Evolutionary conservation across 805 yeast genomes (phyloP).

Genomic region (Candida hispaniensis): DNA sequence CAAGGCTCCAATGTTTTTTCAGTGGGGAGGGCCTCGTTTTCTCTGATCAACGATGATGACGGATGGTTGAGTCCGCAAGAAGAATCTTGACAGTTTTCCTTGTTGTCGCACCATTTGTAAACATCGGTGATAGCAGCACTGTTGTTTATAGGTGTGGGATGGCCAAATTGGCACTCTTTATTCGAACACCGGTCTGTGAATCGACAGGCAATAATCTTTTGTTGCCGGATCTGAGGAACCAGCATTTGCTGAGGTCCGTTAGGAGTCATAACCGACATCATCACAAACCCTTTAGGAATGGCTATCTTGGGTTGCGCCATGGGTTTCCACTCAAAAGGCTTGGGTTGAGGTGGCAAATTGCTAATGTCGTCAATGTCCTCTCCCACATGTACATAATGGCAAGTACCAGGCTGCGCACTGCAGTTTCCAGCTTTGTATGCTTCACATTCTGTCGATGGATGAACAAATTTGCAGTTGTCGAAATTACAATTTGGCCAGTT

Average conservation of each 20-base stretch:
- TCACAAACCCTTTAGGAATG: conserved; percentile 4
- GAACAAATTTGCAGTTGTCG: conserved; percentile 54
- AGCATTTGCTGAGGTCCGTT: conserved; percentile 9
- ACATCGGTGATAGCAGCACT: conserved; percentile 52
- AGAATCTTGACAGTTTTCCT: conserved; percentile 50
- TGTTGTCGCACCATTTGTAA: conserved; percentile 67
- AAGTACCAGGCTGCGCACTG: conserved; percentile 68
- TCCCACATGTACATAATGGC: conserved; percentile 73
- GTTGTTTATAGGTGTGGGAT: conserved; percentile 78
- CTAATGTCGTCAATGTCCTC: conserved; percentile 41
- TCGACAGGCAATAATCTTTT: conserved; percentile 44
- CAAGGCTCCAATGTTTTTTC: conserved; percentile 68
- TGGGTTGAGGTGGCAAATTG: conserved; percentile 15
- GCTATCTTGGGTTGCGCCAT: conserved; percentile 2
- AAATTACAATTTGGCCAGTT: conserved; percentile 31
- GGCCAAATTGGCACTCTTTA: conserved; percentile 77
- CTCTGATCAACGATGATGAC: conserved; percentile 45
- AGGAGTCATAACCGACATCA: conserved; percentile 12
- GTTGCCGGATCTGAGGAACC: conserved; percentile 53
- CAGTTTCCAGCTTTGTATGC: conserved; percentile 57
- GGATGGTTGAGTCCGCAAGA: conserved; percentile 72
- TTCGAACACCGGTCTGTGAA: conserved; percentile 67
- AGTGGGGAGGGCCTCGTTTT: conserved; percentile 24
- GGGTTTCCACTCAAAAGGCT: conserved; percentile 7
- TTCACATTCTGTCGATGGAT: conserved; percentile 68